Percentiles rank a stretch among this genome's conserved stretches.
These are phyloP conservation scores for Euphrasia confusa DNA, from an alignment of 257 asterid genomes.

Conservation along the genomic window DNA sequence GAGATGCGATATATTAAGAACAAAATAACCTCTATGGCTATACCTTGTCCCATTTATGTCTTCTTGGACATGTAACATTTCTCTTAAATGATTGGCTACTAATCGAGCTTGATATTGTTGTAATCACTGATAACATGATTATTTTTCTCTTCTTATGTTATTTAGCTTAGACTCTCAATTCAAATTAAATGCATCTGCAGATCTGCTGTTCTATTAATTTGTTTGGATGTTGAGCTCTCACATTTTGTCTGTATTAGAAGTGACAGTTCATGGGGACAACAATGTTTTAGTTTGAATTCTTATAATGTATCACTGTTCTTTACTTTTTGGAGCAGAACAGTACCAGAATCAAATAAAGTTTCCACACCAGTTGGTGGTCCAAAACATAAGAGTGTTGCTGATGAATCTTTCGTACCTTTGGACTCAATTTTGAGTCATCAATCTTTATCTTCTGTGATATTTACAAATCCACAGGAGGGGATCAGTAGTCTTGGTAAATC, in stretches of 20 bases:
- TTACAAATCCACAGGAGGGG: slow-evolving; percentile 48
- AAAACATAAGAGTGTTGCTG: slow-evolving; percentile 29
- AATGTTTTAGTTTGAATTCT: slow-evolving; percentile 13
- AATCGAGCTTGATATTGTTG: too few relatives aligned
- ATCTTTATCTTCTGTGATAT: slow-evolving; percentile 31
- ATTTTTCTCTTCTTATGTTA: too few relatives aligned
- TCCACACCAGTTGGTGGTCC: slow-evolving; percentile 31
- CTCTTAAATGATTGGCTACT: too few relatives aligned
- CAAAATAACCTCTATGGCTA: not conserved
- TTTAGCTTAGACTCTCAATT: not conserved
- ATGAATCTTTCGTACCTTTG: slow-evolving; percentile 52
- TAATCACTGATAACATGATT: too few relatives aligned
- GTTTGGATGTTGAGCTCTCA: slow-evolving; percentile 13
- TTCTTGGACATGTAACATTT: not conserved
- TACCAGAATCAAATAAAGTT: slow-evolving; percentile 39
- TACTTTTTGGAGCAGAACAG: slow-evolving; percentile 38
- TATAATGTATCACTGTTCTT: not conserved
- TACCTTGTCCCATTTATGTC: not conserved
- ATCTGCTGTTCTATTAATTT: not conserved
- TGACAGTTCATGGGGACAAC: not conserved
- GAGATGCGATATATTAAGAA: not conserved
- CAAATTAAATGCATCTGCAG: not conserved
- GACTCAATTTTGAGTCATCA: slow-evolving; percentile 38
- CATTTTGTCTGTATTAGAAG: slow-evolving; percentile 3
- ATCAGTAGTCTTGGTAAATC: slow-evolving; percentile 48